A percentile compares a stretch with the other conserved stretches of the same genome.
These are phyloP conservation scores for Diaporthe eres DNA, from an alignment of 2,329 filamentous ascomycete species.

Conservation along the genomic window DNA sequence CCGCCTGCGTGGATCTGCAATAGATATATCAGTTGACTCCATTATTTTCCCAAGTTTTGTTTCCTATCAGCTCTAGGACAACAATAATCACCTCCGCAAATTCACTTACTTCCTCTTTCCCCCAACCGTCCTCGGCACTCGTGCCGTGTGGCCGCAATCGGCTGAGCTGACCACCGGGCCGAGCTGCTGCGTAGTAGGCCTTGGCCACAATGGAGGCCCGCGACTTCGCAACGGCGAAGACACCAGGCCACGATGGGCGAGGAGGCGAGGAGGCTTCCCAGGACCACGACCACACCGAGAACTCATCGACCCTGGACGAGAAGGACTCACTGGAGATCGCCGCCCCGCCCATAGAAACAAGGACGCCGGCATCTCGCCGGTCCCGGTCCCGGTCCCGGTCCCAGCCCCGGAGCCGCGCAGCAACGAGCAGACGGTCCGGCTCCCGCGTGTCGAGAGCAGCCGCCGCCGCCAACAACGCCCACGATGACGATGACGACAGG, in stretches of 20 bases:
- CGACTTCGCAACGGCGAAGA: constrained; percentile 21
- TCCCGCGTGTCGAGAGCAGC: constrained; percentile 23
- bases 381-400: constrained; percentile 10
- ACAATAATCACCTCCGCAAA: not conserved
- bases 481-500: not conserved
- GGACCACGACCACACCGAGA: constrained; percentile 32
- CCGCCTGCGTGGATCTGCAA: not conserved
- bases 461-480: not conserved
- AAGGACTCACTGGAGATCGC: constrained; percentile 19
- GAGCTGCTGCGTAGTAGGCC: not conserved
- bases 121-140: not conserved
- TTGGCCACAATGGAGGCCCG: not conserved
- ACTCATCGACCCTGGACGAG: constrained; percentile 25
- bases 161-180: not conserved
- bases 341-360: not conserved
- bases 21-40: not conserved
- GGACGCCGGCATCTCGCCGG: not conserved
- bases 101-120: not conserved
- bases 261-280: constrained; percentile 3
- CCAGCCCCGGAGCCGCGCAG: constrained; percentile 10
- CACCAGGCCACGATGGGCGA: not conserved
- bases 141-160: not conserved
- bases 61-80: not conserved
- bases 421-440: not conserved
- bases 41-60: not conserved